A percentile compares a stretch with the other conserved stretches of the same genome.
Evolutionary conservation across 495 filamentous ascomycete species (phyloP).

Genomic region (Peziza echinospora): DNA sequence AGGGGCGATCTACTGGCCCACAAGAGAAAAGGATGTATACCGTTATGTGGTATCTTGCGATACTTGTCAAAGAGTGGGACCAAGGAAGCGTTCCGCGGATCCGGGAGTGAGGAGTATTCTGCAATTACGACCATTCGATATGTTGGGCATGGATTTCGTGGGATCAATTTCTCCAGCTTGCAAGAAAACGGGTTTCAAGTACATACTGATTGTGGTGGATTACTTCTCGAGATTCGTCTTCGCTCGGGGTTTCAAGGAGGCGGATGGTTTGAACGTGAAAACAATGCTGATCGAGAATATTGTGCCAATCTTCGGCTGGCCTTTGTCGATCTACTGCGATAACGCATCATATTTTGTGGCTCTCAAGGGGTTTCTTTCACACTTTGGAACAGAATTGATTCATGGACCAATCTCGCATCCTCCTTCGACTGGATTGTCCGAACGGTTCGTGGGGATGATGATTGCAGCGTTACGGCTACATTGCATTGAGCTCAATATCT

Average conservation of each 20-base stretch:
- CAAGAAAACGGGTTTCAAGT: not conserved
- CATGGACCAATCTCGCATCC: not conserved
- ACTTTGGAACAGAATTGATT: not conserved
- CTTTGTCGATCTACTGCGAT: not conserved
- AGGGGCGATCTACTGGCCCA: not conserved
- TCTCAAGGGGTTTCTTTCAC: no score
- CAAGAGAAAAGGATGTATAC: not conserved
- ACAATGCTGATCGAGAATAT: not conserved
- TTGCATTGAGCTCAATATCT: not conserved
- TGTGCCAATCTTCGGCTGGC: not conserved
- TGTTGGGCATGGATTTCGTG: slow-evolving; percentile 1
- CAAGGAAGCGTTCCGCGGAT: not conserved
- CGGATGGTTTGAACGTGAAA: slow-evolving; percentile 1
- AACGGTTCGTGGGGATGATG: not conserved
- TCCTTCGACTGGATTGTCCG: not conserved
- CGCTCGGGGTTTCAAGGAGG: slow-evolving; percentile 36
- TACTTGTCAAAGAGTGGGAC: not conserved
- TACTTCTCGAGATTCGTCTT: slow-evolving; percentile 23
- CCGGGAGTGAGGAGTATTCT: not conserved
- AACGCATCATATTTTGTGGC: slow-evolving; percentile 1
- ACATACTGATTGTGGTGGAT: slow-evolving; percentile 2
- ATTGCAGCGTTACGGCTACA: not conserved
- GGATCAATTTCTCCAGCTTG: not conserved
- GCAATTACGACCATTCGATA: not conserved
- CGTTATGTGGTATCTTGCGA: not conserved